A percentile compares a stretch with the other conserved stretches of the same genome.
Conservation (phyloP, 148 eudicot genomes). For the Amaranthus cruentus region DNA sequence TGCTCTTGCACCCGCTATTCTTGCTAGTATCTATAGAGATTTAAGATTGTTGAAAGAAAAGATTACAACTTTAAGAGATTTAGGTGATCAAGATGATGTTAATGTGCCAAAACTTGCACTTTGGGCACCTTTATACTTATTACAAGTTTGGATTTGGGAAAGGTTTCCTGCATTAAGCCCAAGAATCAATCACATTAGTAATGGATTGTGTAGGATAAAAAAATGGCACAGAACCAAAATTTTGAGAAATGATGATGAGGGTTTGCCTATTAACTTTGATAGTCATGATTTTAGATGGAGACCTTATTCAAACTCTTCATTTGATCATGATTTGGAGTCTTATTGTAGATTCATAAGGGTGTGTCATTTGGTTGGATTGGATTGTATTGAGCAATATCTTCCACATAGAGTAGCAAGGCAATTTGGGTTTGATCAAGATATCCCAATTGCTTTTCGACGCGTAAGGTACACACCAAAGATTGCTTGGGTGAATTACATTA, state of each 20-base stretch:
- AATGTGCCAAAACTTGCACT: constrained; percentile 7
- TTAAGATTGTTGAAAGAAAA: constrained; percentile 32
- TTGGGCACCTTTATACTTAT: constrained; percentile 34
- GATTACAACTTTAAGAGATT: constrained; percentile 3
- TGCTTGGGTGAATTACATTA: constrained; percentile 25
- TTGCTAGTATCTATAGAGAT: constrained; percentile 41
- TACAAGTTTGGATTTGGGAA: constrained; percentile 59
- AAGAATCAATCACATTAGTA: background rate
- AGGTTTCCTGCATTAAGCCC: constrained; percentile 42
- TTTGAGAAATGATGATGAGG: constrained; percentile 6
- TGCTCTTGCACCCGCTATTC: constrained; percentile 45
- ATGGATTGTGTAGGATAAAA: constrained; percentile 27
- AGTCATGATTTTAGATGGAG: constrained; percentile 36
- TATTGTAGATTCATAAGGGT: constrained; percentile 35
- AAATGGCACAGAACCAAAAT: constrained; percentile 32
- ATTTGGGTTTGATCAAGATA: constrained; percentile 51
- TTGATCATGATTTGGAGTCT: constrained; percentile 22
- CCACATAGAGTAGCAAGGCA: constrained; percentile 63
- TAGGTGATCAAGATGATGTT: constrained; percentile 2
- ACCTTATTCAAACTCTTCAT: constrained; percentile 31
- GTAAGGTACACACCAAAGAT: background rate
- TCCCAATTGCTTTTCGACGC: constrained; percentile 28
- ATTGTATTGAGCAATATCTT: constrained; percentile 36
- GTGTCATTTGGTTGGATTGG: constrained; percentile 38
- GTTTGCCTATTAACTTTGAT: constrained; percentile 20